These are phyloP conservation scores for Colletotrichum euphorbiae DNA, from an alignment of 2,329 filamentous ascomycete species.

Conservation along the genomic window DNA sequence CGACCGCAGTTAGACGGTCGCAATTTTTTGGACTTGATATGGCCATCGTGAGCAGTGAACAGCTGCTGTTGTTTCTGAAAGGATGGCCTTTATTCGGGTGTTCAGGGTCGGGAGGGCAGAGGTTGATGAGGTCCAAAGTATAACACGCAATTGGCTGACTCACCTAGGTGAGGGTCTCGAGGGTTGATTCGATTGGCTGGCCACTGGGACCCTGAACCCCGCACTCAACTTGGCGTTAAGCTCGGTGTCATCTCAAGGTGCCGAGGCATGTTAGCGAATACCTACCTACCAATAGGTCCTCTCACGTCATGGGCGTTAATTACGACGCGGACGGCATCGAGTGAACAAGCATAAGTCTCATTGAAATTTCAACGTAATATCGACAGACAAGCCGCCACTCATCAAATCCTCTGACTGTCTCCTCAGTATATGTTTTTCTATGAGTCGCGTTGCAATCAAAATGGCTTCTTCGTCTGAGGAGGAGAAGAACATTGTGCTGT, in stretches of 20 bases:
- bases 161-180: not conserved
- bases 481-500: conserved; percentile 62
- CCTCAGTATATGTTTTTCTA: no score
- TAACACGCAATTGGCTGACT: conserved; percentile 34
- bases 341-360: no score
- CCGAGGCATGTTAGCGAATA: conserved; percentile 32
- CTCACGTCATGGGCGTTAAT: conserved; percentile 18
- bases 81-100: not conserved
- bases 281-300: no score
- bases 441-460: not conserved
- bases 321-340: no score
- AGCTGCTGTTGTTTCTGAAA: not conserved
- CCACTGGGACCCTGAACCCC: not conserved
- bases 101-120: not conserved
- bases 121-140: conserved; percentile 22
- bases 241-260: conserved; percentile 1
- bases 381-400: no score
- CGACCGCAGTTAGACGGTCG: not conserved
- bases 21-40: not conserved
- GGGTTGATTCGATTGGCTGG: not conserved
- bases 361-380: no score
- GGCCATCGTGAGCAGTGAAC: not conserved
- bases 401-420: no score
- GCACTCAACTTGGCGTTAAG: not conserved
- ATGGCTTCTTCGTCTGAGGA: conserved; percentile 28